These are phyloP conservation scores for Mucor plumbeus DNA, from an alignment of 371 early-diverging fungal genomes.

Conservation along the genomic window DNA sequence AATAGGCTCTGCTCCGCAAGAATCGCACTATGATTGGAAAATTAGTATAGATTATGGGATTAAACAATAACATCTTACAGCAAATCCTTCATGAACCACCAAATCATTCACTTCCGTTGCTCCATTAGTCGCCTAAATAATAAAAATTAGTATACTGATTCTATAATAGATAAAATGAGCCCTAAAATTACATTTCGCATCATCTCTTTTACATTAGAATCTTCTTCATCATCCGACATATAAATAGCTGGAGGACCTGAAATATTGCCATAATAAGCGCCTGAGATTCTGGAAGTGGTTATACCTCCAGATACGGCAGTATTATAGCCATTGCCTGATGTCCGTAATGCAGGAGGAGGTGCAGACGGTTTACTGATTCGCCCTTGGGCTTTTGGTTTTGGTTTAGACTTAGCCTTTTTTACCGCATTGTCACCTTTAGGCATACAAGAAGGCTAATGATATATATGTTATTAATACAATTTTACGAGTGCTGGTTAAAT, in stretches of 20 bases:
- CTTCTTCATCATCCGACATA: conserved; percentile 68
- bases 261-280: conserved; percentile 58
- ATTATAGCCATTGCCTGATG: conserved; percentile 49
- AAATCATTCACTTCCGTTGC: conserved; percentile 21
- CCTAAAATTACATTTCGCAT: conserved; percentile 36
- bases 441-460: conserved; percentile 38
- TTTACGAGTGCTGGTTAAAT: not conserved
- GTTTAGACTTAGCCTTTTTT: conserved; percentile 14
- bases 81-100: conserved; percentile 60
- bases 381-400: conserved; percentile 8
- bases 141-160: not conserved
- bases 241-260: conserved; percentile 62
- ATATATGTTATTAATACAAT: not conserved
- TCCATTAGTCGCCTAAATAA: conserved; percentile 6
- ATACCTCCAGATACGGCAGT: conserved; percentile 47
- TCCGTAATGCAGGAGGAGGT: conserved; percentile 30
- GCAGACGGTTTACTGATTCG: conserved; percentile 24
- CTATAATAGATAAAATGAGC: not conserved
- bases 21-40: conserved; percentile 51
- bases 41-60: not conserved
- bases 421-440: conserved; percentile 28
- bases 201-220: conserved; percentile 56
- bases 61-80: conserved; percentile 42
- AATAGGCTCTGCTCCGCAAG: conserved; percentile 68
- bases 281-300: conserved; percentile 56